phyloP scores from a whole-genome alignment of 768 basidiomycete species.

The Mycena vulgaris region DNA sequence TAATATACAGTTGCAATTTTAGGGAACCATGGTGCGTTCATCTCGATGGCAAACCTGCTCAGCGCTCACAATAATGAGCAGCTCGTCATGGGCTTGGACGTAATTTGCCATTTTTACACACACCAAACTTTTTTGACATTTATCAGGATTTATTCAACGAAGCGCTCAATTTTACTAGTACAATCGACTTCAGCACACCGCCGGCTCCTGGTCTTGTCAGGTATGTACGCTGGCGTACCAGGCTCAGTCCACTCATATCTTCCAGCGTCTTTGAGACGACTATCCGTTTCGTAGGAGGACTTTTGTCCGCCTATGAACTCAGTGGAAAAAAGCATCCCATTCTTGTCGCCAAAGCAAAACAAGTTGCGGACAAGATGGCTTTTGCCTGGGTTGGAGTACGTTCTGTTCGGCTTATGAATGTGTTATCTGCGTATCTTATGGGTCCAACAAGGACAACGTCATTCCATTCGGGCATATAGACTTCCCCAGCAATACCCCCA shows the following conservation, averaged over 20 bases:
- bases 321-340: constrained; percentile 65
- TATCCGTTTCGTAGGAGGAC: constrained; percentile 79
- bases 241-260: constrained; percentile 35
- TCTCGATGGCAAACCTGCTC: background rate
- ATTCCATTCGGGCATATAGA: constrained; percentile 60
- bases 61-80: constrained; percentile 31
- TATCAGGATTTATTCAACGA: constrained; percentile 59
- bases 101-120: constrained; percentile 7
- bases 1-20: constrained; percentile 48
- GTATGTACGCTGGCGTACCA: constrained; percentile 39
- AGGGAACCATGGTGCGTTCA: constrained; percentile 62
- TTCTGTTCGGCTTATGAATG: background rate
- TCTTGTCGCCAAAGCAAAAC: constrained; percentile 73
- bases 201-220: constrained; percentile 60
- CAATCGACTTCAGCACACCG: constrained; percentile 66
- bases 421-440: background rate
- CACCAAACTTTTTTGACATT: background rate
- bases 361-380: constrained; percentile 75
- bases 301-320: constrained; percentile 79
- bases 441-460: constrained; percentile 51
- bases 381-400: constrained; percentile 67
- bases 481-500: constrained; percentile 48
- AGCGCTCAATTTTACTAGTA: constrained; percentile 55
- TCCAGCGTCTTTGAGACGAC: constrained; percentile 81
- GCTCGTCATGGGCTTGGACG: constrained; percentile 62